phyloP scores from a whole-genome alignment of 1,284 basidiomycete genomes.

The Pterula multifida region DNA sequence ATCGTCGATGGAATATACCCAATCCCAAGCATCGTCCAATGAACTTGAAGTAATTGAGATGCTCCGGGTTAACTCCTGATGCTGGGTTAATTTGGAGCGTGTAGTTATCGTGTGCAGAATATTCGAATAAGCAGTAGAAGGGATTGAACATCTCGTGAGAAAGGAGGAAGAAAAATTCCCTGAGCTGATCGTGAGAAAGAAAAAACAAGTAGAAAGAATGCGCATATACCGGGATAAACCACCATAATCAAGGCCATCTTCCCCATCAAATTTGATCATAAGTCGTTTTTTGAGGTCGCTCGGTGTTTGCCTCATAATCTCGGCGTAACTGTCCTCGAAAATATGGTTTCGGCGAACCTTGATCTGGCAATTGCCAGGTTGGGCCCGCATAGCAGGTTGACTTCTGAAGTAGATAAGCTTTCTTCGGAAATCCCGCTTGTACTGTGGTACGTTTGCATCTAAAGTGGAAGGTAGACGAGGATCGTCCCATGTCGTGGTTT shows the following conservation, averaged over 20 bases:
- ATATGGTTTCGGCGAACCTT: slow-evolving; percentile 90
- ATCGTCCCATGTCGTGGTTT: slow-evolving; percentile 98
- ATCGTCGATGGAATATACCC: slow-evolving; percentile 92
- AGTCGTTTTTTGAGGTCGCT: slow-evolving; percentile 90
- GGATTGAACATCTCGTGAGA: slow-evolving; percentile 96
- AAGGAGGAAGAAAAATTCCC: slow-evolving; percentile 80
- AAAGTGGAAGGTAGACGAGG: slow-evolving; percentile 76
- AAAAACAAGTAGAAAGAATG: slow-evolving; percentile 9
- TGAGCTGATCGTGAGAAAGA: slow-evolving; percentile 16
- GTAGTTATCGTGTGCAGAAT: slow-evolving; percentile 95
- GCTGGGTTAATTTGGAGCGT: slow-evolving; percentile 94
- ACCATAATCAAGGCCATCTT: slow-evolving; percentile 93
- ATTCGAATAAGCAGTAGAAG: slow-evolving; percentile 94
- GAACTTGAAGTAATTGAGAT: slow-evolving; percentile 97
- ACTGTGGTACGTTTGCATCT: slow-evolving; percentile 88
- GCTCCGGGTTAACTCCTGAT: slow-evolving; percentile 91
- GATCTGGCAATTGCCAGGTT: slow-evolving; percentile 89
- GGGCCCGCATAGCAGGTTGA: slow-evolving; percentile 82
- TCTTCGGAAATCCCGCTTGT: slow-evolving; percentile 93
- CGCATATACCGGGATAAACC: slow-evolving; percentile 69
- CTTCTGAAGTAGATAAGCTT: slow-evolving; percentile 96
- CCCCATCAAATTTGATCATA: slow-evolving; percentile 97
- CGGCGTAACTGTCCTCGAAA: slow-evolving; percentile 91
- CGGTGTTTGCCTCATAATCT: slow-evolving; percentile 92
- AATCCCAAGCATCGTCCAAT: slow-evolving; percentile 87